Percentiles rank a stretch among this genome's conserved stretches.
These are phyloP conservation scores for Pezicula neosporulosa DNA, from an alignment of 2,329 filamentous ascomycete species.

Conservation along the genomic window DNA sequence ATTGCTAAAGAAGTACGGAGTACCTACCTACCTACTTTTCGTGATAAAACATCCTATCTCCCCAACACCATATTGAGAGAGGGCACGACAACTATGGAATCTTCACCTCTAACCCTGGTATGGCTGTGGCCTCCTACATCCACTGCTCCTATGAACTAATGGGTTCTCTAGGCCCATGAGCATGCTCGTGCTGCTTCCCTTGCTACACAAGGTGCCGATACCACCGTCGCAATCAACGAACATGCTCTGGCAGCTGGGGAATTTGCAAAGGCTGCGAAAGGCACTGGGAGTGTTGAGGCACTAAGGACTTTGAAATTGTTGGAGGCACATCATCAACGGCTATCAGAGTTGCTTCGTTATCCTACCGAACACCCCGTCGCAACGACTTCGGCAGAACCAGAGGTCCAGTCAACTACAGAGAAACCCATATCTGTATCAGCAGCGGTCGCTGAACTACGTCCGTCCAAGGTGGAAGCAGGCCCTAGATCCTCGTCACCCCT, in stretches of 20 bases:
- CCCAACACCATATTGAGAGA: no score
- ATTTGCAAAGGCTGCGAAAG: constrained; percentile 78
- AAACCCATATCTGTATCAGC: constrained; percentile 26
- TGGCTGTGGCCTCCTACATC: constrained; percentile 9
- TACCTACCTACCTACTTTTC: no score
- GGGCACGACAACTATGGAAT: constrained; percentile 53
- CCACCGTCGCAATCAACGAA: constrained; percentile 79
- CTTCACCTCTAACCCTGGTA: constrained; percentile 65
- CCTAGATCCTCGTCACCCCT: constrained; percentile 21
- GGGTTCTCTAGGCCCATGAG: constrained; percentile 66
- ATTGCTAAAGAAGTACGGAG: no score
- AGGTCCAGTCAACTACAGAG: constrained; percentile 22
- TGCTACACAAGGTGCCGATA: constrained; percentile 65
- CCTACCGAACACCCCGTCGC: constrained; percentile 38
- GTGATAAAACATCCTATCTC: no score
- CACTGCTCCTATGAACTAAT: constrained; percentile 15
- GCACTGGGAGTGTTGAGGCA: constrained; percentile 67
- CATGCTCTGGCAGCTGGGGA: constrained; percentile 86
- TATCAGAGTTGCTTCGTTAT: constrained; percentile 77
- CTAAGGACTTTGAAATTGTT: constrained; percentile 80
- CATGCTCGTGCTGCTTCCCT: constrained; percentile 82
- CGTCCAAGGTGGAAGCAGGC: constrained; percentile 26
- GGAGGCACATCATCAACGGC: constrained; percentile 80
- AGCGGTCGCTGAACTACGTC: constrained; percentile 27
- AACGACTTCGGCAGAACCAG: constrained; percentile 16